Evolutionary conservation across 2,329 filamentous ascomycete species (phyloP).

Genomic region (Fusarium pilosicola): DNA sequence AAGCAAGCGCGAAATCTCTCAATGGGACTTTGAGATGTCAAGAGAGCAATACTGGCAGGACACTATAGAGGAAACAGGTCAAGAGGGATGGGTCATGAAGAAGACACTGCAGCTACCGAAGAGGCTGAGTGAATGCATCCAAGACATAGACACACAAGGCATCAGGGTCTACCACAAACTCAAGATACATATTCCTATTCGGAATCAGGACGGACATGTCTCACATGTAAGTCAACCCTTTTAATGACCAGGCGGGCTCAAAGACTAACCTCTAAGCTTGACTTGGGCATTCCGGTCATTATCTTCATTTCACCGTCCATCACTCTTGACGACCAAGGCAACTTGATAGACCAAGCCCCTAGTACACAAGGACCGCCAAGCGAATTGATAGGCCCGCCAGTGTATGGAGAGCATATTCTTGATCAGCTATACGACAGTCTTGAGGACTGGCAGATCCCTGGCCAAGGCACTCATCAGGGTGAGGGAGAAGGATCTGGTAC

Average conservation of each 20-base stretch:
- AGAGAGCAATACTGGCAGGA: constrained; percentile 73
- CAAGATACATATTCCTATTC: constrained; percentile 86
- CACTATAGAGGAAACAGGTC: constrained; percentile 71
- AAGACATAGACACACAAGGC: constrained; percentile 85
- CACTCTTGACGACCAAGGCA: constrained; percentile 85
- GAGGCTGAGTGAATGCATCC: constrained; percentile 81
- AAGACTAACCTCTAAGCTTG: constrained; percentile 63
- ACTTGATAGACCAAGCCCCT: constrained; percentile 70
- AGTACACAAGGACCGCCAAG: constrained; percentile 60
- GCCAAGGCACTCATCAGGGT: constrained; percentile 65
- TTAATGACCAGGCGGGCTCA: rapidly evolving
- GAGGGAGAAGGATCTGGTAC: constrained; percentile 64
- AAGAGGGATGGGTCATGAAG: constrained; percentile 71
- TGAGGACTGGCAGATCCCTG: constrained; percentile 79
- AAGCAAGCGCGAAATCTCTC: constrained; percentile 68
- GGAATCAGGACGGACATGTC: constrained; percentile 92
- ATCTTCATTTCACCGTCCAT: constrained; percentile 96
- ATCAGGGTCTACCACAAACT: constrained; percentile 94
- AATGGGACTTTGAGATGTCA: constrained; percentile 65
- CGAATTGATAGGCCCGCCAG: constrained; percentile 78
- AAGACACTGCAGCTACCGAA: constrained; percentile 77
- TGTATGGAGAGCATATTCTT: constrained; percentile 90
- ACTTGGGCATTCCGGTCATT: constrained; percentile 86
- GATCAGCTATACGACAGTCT: constrained; percentile 90
- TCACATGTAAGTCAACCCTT: constrained; percentile 72